Conservation (phyloP, 2,329 filamentous ascomycete genomes). For the Furcasterigmium sp. region DNA sequence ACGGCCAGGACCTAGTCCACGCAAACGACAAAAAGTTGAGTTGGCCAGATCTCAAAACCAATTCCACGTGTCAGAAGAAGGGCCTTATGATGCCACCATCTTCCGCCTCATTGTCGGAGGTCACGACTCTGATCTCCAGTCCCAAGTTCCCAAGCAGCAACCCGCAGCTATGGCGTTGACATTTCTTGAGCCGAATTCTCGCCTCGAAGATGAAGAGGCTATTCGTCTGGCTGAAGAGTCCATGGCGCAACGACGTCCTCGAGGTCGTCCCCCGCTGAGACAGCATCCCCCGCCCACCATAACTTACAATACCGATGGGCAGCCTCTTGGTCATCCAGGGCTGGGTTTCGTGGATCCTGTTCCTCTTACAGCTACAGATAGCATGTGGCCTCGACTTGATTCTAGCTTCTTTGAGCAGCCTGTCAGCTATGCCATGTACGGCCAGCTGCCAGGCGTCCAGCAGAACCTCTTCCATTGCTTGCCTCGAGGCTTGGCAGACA, state of each 20-base stretch:
- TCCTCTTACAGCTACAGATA: constrained; percentile 6
- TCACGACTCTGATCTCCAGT: not conserved
- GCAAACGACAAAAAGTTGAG: constrained; percentile 3
- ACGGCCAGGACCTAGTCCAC: constrained; percentile 4
- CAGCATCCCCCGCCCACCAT: no score
- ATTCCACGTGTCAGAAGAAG: no score
- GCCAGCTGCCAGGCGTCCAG: constrained; percentile 35
- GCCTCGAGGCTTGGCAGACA: constrained; percentile 22
- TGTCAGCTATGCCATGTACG: constrained; percentile 34
- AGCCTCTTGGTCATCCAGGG: not conserved
- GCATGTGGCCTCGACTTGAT: constrained; percentile 25
- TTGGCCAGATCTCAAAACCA: no score
- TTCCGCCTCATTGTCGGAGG: not conserved
- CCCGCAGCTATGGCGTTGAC: not conserved
- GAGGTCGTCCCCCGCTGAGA: no score
- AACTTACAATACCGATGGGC: no score
- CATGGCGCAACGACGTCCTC: no score
- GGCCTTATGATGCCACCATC: no score
- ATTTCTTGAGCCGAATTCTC: not conserved
- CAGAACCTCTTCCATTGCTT: constrained; percentile 28
- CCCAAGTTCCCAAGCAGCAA: not conserved
- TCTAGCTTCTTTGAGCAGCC: constrained; percentile 28
- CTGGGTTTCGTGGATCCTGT: not conserved
- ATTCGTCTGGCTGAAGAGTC: no score
- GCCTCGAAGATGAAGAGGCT: not conserved